Base-by-base conservation (phyloP, 2,329 filamentous ascomycete genomes). In the Epichloe brachyelytri region DNA sequence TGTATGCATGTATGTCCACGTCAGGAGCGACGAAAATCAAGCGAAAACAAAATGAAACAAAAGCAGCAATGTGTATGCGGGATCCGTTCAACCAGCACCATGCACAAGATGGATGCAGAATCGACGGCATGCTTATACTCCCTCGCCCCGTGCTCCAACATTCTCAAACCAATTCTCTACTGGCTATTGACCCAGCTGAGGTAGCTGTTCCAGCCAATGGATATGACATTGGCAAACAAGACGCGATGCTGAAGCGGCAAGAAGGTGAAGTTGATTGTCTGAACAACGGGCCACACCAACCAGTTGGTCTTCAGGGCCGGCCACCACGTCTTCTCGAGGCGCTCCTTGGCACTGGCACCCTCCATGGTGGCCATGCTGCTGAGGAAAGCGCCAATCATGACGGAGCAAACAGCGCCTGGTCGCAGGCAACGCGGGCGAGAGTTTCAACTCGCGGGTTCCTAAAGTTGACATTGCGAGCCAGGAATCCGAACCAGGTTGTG, bases 231-330 rank as follows among this genome's bases (percentile, higher is more conserved):
- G 60, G 95, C 90, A 55, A 95, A 83, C 59, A 95, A 71, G 41
- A 96, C 80, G 53, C 89, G 78, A 68, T 91, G 82, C 63, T 94
- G 80, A 55, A 94, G 73, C 46, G 90, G 90, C 56, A 95, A 79
- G 56, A 93, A 78, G 62, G 85, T 85, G 71, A 96, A 96, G 74
- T 96, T 96, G 62, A 84, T 75, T 50, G 84, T 73, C 72, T 96
- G 90, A 51, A 94, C 88, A 56, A 75, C 74, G 3, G 90, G 90
- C 90, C 90, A 96, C 51, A 96, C 68, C 72, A 88, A 78, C 76
- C 88, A 88, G 72, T 95, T 96, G 65, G 87, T 84, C 65, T 77
- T 77, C 62, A 95, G 78, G 34, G 86, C 86, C 12, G 78, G 75
- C 57, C 70, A 67, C 70, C 89, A 96, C 54, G 78, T 85, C 61